phyloP scores from a whole-genome alignment of 192 early-diverging fungal genomes.

The Diversispora epigaea region DNA sequence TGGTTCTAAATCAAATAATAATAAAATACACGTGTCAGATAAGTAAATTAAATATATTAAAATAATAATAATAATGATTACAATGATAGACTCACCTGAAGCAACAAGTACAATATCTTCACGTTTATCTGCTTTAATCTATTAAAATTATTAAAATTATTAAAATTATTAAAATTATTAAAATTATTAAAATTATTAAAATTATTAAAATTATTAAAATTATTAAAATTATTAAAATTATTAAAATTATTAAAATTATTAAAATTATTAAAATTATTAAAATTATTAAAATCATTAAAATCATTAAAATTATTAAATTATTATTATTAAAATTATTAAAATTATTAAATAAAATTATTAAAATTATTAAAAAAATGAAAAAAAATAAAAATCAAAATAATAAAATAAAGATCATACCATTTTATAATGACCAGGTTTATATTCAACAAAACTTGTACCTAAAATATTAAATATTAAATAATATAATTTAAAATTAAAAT shows the following conservation, averaged over 20 bases:
- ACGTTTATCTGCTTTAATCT: slow-evolving; percentile 61
- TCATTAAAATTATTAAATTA: no score
- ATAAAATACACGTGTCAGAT: neutral
- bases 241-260: no score
- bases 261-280: no score
- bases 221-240: no score
- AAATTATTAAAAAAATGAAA: no score
- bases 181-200: no score
- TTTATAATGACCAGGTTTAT: slow-evolving; percentile 65
- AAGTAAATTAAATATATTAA: neutral
- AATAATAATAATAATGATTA: neutral
- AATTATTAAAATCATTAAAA: no score
- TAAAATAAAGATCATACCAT: slow-evolving; percentile 44
- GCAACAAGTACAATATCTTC: slow-evolving; percentile 83
- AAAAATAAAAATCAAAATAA: neutral
- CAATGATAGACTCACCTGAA: slow-evolving; percentile 28
- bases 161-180: no score
- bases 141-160: neutral
- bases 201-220: no score
- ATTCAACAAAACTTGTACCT: slow-evolving; percentile 66
- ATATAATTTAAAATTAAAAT: neutral
- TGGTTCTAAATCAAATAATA: slow-evolving; percentile 50
- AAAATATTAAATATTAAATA: neutral
- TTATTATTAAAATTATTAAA: no score
- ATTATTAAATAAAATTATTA: neutral